Base-by-base conservation (phyloP, 2,329 filamentous ascomycete genomes). In the Sporothrix luriei region DNA sequence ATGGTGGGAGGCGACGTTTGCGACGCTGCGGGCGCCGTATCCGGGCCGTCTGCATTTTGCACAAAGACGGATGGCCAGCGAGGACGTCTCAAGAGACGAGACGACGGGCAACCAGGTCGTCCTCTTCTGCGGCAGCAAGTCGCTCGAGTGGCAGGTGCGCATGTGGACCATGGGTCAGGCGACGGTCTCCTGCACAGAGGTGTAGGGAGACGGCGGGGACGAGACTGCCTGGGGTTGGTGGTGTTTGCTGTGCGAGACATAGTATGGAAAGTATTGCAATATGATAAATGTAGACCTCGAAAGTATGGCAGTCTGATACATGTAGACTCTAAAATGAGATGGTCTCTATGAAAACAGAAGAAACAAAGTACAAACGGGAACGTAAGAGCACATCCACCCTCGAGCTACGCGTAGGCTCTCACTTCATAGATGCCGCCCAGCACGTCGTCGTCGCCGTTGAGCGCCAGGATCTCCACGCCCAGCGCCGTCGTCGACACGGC, bases 371-470 rank as follows among this genome's bases (percentile, higher is more conserved):
- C n/a, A n/a, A n/a, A n/a, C n/a, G n/a, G n/a, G n/a, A n/a, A n/a
- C n/a, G n/a, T n/a, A n/a, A n/a, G n/a, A n/a, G n/a, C n/a, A n/a
- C 21, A 38, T 38, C 3, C 33, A 43, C 19, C 10, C 62, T n/a
- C n/a, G n/a, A n/a, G n/a, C n/a, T 72, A 74, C 49, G 72, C 72
- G n/a, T 75, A 74, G 7, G 72, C 73, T 16, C 73, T 69, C 64
- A 75, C 69, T 51, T 75, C 74, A 48, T 75, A 75, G 19, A 75
- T 74, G 3, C 74, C 73, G 1, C 74, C 74, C n/a, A 59, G 70
- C 3, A 75, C 69, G 67, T 69, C 40, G 52, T 71, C 66, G 16
- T 74, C 72, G 19, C 73, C 73, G 26, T 75, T 72, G n/a, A 75
- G 57, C 52, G 71, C 73, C 1, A 75, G 52, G 14, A 75, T 73